Percentiles rank a stretch among this genome's conserved stretches.
phyloP scores from a whole-genome alignment of 768 basidiomycete genomes.

The Trichaptum fuscoviolaceum region DNA sequence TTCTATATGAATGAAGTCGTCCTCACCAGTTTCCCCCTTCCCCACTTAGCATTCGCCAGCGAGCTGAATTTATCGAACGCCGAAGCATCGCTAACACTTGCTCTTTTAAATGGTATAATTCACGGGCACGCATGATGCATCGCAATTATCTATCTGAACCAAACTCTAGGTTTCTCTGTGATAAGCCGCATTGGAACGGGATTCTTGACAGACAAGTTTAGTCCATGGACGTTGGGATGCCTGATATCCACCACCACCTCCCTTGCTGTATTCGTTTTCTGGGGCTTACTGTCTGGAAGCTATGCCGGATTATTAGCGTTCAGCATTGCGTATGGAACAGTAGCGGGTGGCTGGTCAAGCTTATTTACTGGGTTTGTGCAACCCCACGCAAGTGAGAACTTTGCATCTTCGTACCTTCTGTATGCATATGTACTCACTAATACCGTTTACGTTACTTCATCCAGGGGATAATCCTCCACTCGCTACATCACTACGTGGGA shows the following conservation, averaged over 20 bases:
- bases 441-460: too few relatives aligned
- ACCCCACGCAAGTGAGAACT: constrained; percentile 20
- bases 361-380: constrained; percentile 24
- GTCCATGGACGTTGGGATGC: constrained; percentile 22
- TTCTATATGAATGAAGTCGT: neutral
- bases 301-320: constrained; percentile 23
- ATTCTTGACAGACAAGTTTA: constrained; percentile 22
- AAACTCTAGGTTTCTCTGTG: constrained; percentile 14
- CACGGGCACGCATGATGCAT: neutral
- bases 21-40: neutral
- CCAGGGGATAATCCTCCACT: constrained; percentile 23
- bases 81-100: constrained; percentile 20
- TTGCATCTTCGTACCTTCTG: neutral
- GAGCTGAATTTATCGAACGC: constrained; percentile 17
- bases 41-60: constrained; percentile 21
- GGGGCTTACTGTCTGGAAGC: constrained; percentile 24
- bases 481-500: constrained; percentile 21
- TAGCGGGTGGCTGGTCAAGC: constrained; percentile 25
- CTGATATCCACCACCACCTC: constrained; percentile 18
- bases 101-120: constrained; percentile 22
- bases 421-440: neutral
- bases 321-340: constrained; percentile 21
- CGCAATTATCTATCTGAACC: constrained; percentile 6
- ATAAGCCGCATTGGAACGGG: constrained; percentile 19
- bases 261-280: constrained; percentile 23